A percentile compares a stretch with the other conserved stretches of the same genome.
These are phyloP conservation scores for Nelumbo lutea DNA, from an alignment of 164 flowering plant genomes.

Conservation along the genomic window DNA sequence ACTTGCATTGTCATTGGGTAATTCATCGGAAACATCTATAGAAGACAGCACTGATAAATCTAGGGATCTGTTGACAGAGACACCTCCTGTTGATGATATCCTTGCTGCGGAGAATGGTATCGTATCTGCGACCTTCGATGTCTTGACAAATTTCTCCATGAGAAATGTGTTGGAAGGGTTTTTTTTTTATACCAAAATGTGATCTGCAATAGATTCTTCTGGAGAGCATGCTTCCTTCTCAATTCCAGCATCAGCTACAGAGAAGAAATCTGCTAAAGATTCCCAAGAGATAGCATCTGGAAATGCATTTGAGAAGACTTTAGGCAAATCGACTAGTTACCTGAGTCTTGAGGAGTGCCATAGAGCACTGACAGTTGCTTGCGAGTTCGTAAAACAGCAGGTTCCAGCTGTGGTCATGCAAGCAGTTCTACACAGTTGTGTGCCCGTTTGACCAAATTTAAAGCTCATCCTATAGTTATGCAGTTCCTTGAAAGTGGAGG, in stretches of 20 bases:
- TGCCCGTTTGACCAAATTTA: slow-evolving; percentile 65
- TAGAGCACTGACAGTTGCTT: slow-evolving; percentile 46
- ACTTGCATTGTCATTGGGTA: slow-evolving; percentile 86
- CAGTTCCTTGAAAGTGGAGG: slow-evolving; percentile 86
- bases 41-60: slow-evolving; percentile 53
- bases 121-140: slow-evolving; percentile 46
- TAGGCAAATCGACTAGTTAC: slow-evolving; percentile 81
- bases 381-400: slow-evolving; percentile 69
- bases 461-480: slow-evolving; percentile 68
- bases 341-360: slow-evolving; percentile 68
- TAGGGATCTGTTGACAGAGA: slow-evolving; percentile 36
- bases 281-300: slow-evolving; percentile 36
- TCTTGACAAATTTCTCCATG: slow-evolving; percentile 48
- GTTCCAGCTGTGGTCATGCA: slow-evolving; percentile 82
- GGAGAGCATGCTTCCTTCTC: slow-evolving; percentile 36
- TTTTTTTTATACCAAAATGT: slow-evolving; percentile 51
- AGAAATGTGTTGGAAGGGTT: slow-evolving; percentile 38
- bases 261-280: slow-evolving; percentile 29
- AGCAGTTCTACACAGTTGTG: slow-evolving; percentile 75
- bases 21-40: slow-evolving; percentile 64
- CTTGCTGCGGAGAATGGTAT: slow-evolving; percentile 68
- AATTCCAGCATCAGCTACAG: slow-evolving; percentile 25
- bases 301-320: slow-evolving; percentile 46
- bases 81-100: slow-evolving; percentile 82
- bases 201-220: slow-evolving; percentile 38